Base-by-base conservation (phyloP, 371 early-diverging fungal species). In the Apophysomyces sp. region DNA sequence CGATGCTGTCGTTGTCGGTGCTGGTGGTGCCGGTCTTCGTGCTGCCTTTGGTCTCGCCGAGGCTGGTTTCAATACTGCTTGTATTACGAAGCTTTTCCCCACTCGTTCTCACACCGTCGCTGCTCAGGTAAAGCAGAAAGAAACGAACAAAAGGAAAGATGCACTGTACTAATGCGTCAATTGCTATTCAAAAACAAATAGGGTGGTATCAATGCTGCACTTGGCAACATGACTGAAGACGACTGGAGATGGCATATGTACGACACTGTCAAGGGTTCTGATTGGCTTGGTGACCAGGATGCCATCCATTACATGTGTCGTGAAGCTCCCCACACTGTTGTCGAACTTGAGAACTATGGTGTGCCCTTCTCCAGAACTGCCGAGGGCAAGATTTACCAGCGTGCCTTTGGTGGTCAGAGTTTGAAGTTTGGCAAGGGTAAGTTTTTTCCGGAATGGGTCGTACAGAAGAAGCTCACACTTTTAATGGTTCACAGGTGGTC, bases 231-330 rank as follows among this genome's bases (percentile, higher is more conserved):
- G 98, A 89, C 93, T 61, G 94, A 96, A 80, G 98, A 98, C 75
- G 99, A 98, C 83, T 98, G 98, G 98, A 88, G 98, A 78, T 98
- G 98, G 98, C 98, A 97, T 77, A 96, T 96, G 97, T 98, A 97
- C 76, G 98, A 98, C 70, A 98, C 98, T 24, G 97, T 98, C 63
- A 98, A 98, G 84, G 98, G 98, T 53, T 90, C 92, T 60, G 98
- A 98, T 78, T 98, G 98, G 98, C 89, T 98, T 53, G 92, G 93
- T 76, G 98, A 98, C 80, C 98, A 98, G 81, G 98, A 98, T 68
- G 98, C 98, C 54, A 98, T 98, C 67, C 98, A 98, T 74, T 98
- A 98, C 82, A 94, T 94, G 95, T 96, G 97, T 76, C 92, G 96
- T 66, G 98, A 98, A 80, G 98, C 98, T 29, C 97, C 97, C 55